Conservation (phyloP, 345 rosid species). For the Atalantia buxifolia region DNA sequence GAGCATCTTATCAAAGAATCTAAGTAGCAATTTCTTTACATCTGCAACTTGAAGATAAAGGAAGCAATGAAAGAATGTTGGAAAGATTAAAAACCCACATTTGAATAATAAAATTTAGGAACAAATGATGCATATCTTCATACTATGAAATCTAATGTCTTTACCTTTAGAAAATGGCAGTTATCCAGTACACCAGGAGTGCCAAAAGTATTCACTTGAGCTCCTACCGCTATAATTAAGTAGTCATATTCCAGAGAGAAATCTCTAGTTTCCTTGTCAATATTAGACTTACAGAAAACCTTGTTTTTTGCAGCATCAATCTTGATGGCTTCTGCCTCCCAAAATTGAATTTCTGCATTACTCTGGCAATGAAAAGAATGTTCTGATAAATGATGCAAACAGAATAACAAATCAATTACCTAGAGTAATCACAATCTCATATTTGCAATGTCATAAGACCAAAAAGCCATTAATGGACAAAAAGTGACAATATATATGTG, state of each 20-base stretch:
- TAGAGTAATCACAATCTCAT: background rate
- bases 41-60: background rate
- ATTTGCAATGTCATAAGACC: background rate
- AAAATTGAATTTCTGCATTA: constrained; percentile 69
- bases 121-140: background rate
- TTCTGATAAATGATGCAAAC: constrained; percentile 9
- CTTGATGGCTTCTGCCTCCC: constrained; percentile 85
- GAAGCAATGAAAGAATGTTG: background rate
- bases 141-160: background rate
- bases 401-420: background rate
- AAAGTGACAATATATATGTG: background rate
- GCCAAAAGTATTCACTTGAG: constrained; percentile 88
- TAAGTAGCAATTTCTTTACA: background rate
- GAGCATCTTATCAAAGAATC: constrained; percentile 3
- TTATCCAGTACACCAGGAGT: constrained; percentile 94
- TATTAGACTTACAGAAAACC: constrained; percentile 52
- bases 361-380: constrained; percentile 38
- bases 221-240: constrained; percentile 84
- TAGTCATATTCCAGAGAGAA: constrained; percentile 81
- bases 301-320: constrained; percentile 68
- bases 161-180: constrained; percentile 92
- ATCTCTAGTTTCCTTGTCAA: constrained; percentile 54
- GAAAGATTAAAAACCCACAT: background rate
- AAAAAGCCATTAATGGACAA: background rate
- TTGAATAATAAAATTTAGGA: background rate